phyloP scores from a whole-genome alignment of 108 stramenopile genomes.

The Nannochloropsis gaditana region DNA sequence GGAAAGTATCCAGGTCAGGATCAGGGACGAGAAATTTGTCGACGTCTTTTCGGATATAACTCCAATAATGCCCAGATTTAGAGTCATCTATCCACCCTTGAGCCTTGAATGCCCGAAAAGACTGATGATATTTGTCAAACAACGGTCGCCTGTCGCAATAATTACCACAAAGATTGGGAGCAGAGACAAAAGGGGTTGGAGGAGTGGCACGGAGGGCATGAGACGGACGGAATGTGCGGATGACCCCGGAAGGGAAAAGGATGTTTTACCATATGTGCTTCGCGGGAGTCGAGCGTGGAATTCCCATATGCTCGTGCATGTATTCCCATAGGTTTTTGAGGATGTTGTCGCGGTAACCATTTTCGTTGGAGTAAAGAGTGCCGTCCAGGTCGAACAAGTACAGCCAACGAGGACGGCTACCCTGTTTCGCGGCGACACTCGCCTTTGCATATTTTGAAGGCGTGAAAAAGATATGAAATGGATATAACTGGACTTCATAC shows the following conservation, averaged over 20 bases:
- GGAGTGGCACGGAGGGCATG: no score
- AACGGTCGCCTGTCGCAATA: slow-evolving; percentile 28
- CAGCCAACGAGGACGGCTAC: neutral
- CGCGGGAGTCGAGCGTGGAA: neutral
- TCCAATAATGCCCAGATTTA: neutral
- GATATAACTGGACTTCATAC: no score
- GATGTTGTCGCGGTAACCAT: slow-evolving; percentile 39
- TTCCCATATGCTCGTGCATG: neutral
- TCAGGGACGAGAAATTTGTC: neutral
- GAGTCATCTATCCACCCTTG: slow-evolving; percentile 20
- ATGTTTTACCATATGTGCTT: neutral
- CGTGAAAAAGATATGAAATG: no score
- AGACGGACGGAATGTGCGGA: no score
- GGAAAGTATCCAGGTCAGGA: slow-evolving; percentile 17
- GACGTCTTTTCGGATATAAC: slow-evolving; percentile 17
- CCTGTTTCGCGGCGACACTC: no score
- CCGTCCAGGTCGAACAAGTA: slow-evolving; percentile 47
- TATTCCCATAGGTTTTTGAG: slow-evolving; percentile 23
- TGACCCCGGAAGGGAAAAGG: no score
- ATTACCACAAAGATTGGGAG: no score
- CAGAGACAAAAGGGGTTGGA: no score
- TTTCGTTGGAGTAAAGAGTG: slow-evolving; percentile 40
- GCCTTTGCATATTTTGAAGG: no score
- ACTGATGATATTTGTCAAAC: slow-evolving; percentile 47
- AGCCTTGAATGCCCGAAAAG: slow-evolving; percentile 18